Evolutionary conservation across 192 early-diverging fungal species (phyloP), one percentile per base, ranked within the genome.

Genomic region (Hyaloraphidium curvatum): DNA sequence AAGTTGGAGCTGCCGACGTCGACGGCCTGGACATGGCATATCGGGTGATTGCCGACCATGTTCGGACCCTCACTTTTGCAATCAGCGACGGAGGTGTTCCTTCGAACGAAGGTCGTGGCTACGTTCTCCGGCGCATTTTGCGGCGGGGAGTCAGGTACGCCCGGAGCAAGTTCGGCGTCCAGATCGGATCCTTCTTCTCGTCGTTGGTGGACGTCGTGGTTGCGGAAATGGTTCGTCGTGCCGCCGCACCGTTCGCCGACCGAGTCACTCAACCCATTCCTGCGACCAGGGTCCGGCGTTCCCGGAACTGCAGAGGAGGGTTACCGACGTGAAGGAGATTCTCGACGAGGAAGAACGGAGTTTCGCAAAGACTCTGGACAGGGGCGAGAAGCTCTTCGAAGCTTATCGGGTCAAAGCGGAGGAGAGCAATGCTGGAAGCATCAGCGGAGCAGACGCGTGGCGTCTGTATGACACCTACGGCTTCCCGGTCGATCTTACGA

Each of bases 21-120:
- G 90, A 94, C 68, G 94, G 94, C 41, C 65, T 97, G 33, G 94
- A 97, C 69, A 94, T 88, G 72, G 94, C 91, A 29, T 97, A 98
- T 70, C 87, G 91, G 41, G 91, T 98, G 27, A 76, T 98, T 59
- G 95, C 91, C 52, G 95, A 98, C 74, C 95, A 98, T 60, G 69
- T 96, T 33, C 79, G 95, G 55, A 96, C 95, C 16, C 70, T 96
- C 53, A 88, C 89, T 7, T 93, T 98, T 72, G 81, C 91, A 28
- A 96, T 98, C 55, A 78, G 84, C 27, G 95, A 98, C 60, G 91
- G 91, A 51, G 88, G 91, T 40, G 71, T 96, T 17, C 95, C 95
- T 21, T 87, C 83, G 52, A 98, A 98, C 66, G 91, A 94, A 62
- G 95, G 95, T 27, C 86, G 95, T 59, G 95, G 95, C 52, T 96